Evolutionary conservation across 78 protist species (phyloP).

Genomic region (Speleostelium caveatum): DNA sequence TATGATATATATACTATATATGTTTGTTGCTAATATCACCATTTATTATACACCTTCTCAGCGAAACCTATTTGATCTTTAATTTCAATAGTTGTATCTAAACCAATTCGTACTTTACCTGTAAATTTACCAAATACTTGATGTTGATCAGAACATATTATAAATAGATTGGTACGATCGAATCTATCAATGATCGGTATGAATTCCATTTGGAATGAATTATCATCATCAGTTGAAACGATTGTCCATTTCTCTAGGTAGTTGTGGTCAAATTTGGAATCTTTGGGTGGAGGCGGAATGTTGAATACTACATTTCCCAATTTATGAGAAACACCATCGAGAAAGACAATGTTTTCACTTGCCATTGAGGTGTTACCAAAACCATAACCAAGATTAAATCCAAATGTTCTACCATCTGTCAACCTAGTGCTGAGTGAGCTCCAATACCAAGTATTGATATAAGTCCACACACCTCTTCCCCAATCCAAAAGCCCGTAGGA

Average conservation of each 20-base stretch:
- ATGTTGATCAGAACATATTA: neutral
- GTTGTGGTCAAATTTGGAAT: neutral
- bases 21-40: too few relatives aligned
- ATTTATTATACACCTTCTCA: constrained; percentile 11
- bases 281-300: neutral
- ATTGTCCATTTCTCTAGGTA: neutral
- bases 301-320: neutral
- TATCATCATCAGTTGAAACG: too few relatives aligned
- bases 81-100: neutral
- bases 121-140: constrained; percentile 18
- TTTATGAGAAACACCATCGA: constrained; percentile 14
- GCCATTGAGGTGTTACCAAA: neutral
- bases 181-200: constrained; percentile 9
- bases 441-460: constrained; percentile 7
- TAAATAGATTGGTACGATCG: neutral
- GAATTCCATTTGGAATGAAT: constrained; percentile 4
- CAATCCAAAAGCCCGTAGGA: neutral
- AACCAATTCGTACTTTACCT: neutral
- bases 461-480: constrained; percentile 26
- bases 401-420: constrained; percentile 4
- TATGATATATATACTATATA: too few relatives aligned
- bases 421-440: neutral
- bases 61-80: constrained; percentile 14
- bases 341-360: constrained; percentile 4
- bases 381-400: constrained; percentile 25